Evolutionary conservation across 75 land plant species (phyloP), one percentile per base, ranked within the genome.

Genomic region (Ceratopteris richardii): DNA sequence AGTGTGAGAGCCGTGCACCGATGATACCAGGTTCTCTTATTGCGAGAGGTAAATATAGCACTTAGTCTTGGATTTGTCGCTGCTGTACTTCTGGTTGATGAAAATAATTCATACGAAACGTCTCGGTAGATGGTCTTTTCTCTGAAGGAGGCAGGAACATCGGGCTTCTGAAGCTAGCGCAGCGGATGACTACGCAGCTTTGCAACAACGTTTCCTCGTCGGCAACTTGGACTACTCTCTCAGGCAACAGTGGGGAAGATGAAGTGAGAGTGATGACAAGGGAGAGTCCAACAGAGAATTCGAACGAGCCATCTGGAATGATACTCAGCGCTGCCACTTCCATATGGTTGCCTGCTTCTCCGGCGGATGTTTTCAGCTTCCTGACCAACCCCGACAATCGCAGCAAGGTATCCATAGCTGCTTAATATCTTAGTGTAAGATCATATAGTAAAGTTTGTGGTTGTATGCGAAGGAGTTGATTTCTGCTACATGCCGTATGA

Each of bases 1-100:
- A 88, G 37, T 82, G 90, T 27, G 94, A 88, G 3, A 3, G 37
- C 37, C 37, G 37, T 9, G 9, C 37, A 33, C 7, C 9, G 37
- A 33, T 33, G 37, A 33, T 33, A 9, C 37, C 37, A 33, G 9
- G 7, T 33, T 9, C 9, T 4, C 37, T 33, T 4, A 4, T 9
- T 33, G 37, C 37, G 3, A 3, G 37, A 33, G 37, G 37, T 33
- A 33, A 33, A 3, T n/a, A n/a, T n/a, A n/a, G n/a, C n/a, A n/a
- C n/a, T n/a, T n/a, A n/a, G n/a, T n/a, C n/a, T n/a, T n/a, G n/a
- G n/a, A n/a, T n/a, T n/a, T n/a, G n/a, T n/a, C n/a, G n/a, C n/a
- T n/a, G n/a, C n/a, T n/a, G n/a, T n/a, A n/a, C n/a, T n/a, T n/a
- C n/a, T n/a, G n/a, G n/a, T n/a, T n/a, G n/a, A n/a, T n/a, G n/a